Conservation (phyloP, 495 filamentous ascomycete species). For the Peziza echinospora region DNA sequence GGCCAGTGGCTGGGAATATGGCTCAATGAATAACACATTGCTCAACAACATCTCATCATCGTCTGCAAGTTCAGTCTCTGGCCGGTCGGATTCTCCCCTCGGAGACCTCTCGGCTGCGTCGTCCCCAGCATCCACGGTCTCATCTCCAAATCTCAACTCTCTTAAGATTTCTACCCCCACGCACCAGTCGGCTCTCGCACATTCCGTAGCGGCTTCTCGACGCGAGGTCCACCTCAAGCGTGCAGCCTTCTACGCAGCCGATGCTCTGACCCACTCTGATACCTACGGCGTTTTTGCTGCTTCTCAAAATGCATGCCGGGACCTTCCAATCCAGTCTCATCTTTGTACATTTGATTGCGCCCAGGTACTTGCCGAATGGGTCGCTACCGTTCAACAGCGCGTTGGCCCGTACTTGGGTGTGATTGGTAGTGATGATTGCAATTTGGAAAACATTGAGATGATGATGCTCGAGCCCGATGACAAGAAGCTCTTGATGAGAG, state of each 20-base stretch:
- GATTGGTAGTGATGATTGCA: slow-evolving; percentile 60
- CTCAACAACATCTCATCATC: slow-evolving; percentile 15
- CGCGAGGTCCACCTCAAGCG: slow-evolving; percentile 79
- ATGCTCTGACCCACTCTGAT: slow-evolving; percentile 78
- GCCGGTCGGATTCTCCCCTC: slow-evolving; percentile 29
- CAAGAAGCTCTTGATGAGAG: slow-evolving; percentile 63
- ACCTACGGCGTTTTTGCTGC: slow-evolving; percentile 50
- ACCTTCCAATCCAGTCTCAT: slow-evolving; percentile 79
- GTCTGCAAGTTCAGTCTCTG: slow-evolving; percentile 28
- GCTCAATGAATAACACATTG: neutral
- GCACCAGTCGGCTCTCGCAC: slow-evolving; percentile 20
- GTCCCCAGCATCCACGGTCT: slow-evolving; percentile 29
- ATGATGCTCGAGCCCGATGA: slow-evolving; percentile 90
- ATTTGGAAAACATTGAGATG: slow-evolving; percentile 55
- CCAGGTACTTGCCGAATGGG: slow-evolving; percentile 94
- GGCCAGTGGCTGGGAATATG: slow-evolving; percentile 37
- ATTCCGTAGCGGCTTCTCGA: slow-evolving; percentile 24
- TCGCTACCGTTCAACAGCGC: slow-evolving; percentile 82
- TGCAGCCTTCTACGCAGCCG: slow-evolving; percentile 84
- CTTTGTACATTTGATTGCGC: slow-evolving; percentile 92
- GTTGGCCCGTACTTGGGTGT: slow-evolving; percentile 75
- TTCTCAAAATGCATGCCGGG: slow-evolving; percentile 61
- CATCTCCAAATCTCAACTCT: slow-evolving; percentile 23
- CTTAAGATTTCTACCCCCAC: slow-evolving; percentile 3
- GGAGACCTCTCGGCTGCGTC: slow-evolving; percentile 32